Percentiles rank a stretch among this genome's conserved stretches.
Conservation (phyloP, 202 grass and related monocot genomes). For the Elaeis oleifera region DNA sequence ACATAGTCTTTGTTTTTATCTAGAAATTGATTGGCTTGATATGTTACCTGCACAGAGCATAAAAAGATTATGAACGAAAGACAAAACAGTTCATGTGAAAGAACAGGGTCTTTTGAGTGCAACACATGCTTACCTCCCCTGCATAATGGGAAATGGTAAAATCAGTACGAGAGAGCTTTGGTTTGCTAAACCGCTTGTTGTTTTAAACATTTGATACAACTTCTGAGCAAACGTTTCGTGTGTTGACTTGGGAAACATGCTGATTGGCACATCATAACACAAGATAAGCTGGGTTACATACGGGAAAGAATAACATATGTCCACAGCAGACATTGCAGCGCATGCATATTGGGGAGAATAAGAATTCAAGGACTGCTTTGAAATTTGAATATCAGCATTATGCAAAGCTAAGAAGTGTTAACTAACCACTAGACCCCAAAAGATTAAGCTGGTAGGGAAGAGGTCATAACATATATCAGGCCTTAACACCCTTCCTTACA, state of each 20-base stretch:
- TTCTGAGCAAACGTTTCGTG: constrained; percentile 99
- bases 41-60: constrained; percentile 56
- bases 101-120: constrained; percentile 14
- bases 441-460: no score
- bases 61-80: constrained; percentile 20
- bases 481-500: no score
- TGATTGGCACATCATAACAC: constrained; percentile 33
- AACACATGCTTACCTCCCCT: constrained; percentile 66
- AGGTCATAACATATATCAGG: no score
- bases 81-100: constrained; percentile 7
- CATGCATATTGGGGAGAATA: no score
- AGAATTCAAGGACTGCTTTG: no score
- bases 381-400: no score
- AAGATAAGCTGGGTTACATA: constrained; percentile 19
- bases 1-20: constrained; percentile 99
- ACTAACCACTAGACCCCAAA: no score
- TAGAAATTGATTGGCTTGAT: constrained; percentile 83
- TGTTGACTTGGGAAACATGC: constrained; percentile 99
- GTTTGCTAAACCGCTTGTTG: constrained; percentile 85
- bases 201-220: constrained; percentile 87
- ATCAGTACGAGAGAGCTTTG: constrained; percentile 94
- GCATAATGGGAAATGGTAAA: constrained; percentile 98
- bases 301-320: neutral
- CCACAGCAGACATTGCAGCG: no score
- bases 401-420: no score